Conservation (phyloP, 257 asterid genomes). For the Echium plantagineum region DNA sequence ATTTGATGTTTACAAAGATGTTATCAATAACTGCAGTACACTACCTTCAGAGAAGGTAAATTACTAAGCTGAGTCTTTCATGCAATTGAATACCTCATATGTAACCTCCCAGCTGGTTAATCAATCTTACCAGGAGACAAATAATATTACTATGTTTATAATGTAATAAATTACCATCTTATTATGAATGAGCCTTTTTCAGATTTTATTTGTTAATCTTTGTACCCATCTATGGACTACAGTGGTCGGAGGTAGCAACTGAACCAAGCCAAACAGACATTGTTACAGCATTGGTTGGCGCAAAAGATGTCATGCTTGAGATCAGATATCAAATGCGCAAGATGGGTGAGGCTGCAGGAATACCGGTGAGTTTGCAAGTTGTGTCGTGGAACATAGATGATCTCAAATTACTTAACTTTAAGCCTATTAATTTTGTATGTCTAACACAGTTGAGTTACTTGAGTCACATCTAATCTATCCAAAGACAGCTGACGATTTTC, state of each 20-base stretch:
- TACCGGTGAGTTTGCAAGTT: conserved; percentile 44
- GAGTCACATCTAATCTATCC: too few species aligned
- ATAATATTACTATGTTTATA: neutral
- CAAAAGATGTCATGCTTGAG: conserved; percentile 73
- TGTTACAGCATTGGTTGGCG: conserved; percentile 68
- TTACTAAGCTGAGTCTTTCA: neutral
- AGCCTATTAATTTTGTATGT: too few species aligned
- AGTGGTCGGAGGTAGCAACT: conserved; percentile 56
- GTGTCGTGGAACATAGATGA: neutral
- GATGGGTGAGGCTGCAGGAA: conserved; percentile 95
- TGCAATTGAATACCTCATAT: neutral
- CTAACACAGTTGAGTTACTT: too few species aligned
- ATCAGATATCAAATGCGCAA: conserved; percentile 76
- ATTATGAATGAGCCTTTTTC: neutral
- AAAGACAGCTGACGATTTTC: too few species aligned
- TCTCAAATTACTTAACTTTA: too few species aligned
- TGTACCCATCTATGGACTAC: conserved; percentile 12
- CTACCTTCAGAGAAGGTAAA: conserved; percentile 64
- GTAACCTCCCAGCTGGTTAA: neutral
- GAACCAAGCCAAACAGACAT: conserved; percentile 41
- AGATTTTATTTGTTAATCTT: conserved; percentile 1
- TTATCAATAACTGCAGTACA: conserved; percentile 51
- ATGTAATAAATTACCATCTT: neutral
- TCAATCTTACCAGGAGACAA: neutral
- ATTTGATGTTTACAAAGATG: conserved; percentile 36